Evolutionary conservation across 805 yeast genomes (phyloP), one percentile per base, ranked within the genome.

Genomic region (Isabelozyma heimii): DNA sequence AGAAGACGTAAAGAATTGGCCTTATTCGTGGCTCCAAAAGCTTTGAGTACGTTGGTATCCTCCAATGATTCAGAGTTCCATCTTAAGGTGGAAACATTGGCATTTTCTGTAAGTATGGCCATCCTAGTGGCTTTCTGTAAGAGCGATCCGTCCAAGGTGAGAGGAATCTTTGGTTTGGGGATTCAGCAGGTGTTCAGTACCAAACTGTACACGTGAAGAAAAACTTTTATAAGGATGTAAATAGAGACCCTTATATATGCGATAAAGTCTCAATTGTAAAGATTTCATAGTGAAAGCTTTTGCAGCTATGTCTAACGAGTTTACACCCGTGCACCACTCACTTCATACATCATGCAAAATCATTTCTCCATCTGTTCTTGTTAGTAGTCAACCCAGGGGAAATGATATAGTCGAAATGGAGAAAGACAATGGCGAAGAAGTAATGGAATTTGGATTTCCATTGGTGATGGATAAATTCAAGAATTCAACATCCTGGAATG

Each of bases 1-100:
- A 67, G 60, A 45, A 61, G 81, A 27, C 63, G 80, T 20, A 72
- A 76, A 45, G 81, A 76, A 51, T 70, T 76, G 60, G 78, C 80
- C 0, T 63, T 76, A 26, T 76, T 76, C 54, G 79, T 73, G 26
- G 76, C 77, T 8, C 78, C 73, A 2, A 52, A 70, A 42, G 73
- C 71, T 14, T 54, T 67, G 52, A 73, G 72, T 8, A 66, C 72
- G 16, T 47, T 69, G 28, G 59, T 69, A 4, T 61, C 69, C 14
- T 41, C 62, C 16, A 66, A 61, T 14, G 55, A 65, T 9, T 53
- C 69, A 1, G 47, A 52, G n/a, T 44, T 44, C 28, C 62, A 64
- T 49, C 55, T 69, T 45, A 49, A 55, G 27, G 49, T 65, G 8
- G 76, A 71, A 48, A 52, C 66, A 24, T 20, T 66, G 12, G 61